Evolutionary conservation across 192 early-diverging fungal species (phyloP).

Genomic region (Linnemannia exigua): DNA sequence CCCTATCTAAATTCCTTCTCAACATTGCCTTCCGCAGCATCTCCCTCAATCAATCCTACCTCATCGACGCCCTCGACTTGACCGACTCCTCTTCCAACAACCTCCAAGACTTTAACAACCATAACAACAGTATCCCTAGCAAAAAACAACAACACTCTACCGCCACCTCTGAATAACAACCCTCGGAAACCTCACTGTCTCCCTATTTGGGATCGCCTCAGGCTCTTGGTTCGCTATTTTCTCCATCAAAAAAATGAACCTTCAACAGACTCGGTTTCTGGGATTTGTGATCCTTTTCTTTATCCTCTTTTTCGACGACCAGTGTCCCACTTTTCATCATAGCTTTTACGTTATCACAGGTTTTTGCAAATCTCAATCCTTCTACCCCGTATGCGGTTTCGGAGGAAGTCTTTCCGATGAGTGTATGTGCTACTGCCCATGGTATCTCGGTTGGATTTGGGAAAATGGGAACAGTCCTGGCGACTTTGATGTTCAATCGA

Average conservation of each 20-base stretch:
- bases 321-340: constrained; percentile 63
- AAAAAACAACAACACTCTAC: constrained; percentile 30
- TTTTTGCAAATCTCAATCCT: constrained; percentile 62
- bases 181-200: constrained; percentile 91
- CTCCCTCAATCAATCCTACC: constrained; percentile 71
- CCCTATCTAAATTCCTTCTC: constrained; percentile 79
- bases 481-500: constrained; percentile 69
- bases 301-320: constrained; percentile 62
- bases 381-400: constrained; percentile 86
- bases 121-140: constrained; percentile 39
- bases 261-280: constrained; percentile 89
- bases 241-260: constrained; percentile 84
- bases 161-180: constrained; percentile 70
- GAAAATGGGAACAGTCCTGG: constrained; percentile 81
- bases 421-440: constrained; percentile 80
- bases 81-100: not conserved
- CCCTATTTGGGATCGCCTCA: constrained; percentile 83
- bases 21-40: constrained; percentile 81
- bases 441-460: constrained; percentile 84
- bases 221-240: constrained; percentile 96
- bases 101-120: not conserved
- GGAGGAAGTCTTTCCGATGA: constrained; percentile 80
- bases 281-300: constrained; percentile 88
- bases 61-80: constrained; percentile 74
- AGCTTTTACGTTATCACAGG: constrained; percentile 46